Base-by-base conservation (phyloP, 179 eudicot genomes). In the Heliamphora pulchella region DNA sequence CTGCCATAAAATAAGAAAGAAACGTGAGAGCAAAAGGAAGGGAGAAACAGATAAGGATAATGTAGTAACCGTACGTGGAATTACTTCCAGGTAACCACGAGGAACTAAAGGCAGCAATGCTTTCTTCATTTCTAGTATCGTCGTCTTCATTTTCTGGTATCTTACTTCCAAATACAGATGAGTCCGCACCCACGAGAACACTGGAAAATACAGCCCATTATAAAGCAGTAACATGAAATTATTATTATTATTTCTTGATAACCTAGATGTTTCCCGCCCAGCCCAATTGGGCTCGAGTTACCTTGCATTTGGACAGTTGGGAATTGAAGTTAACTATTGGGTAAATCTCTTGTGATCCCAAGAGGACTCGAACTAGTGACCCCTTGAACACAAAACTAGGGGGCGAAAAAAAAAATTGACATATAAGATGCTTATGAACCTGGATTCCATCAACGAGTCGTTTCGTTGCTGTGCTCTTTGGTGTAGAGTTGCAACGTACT, bases 381-480 rank as follows among this genome's bases (percentile, higher is more conserved):
- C n/a, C n/a, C n/a, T n/a, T n/a, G n/a, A n/a, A 59, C 53, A 53
- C 13, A 20, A 70, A 50, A 10, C 3, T 10, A 72, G 4, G 39
- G 54, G 0, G n/a, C 2, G 2, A 31, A 47, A 0, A 46, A 11
- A 10, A 4, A 74, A 53, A 39, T n/a, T 20, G 46, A 71, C 55
- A 64, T 43, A 70, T 57, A 74, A 39, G 78, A 72, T 55, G 44
- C 58, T 14, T 18, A 75, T 70, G 57, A 84, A 96, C 99, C 98
- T 96, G 82, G 99, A 91, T 83, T 87, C 94, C 59, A 51, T 78
- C 72, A 93, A 78, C 2, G 96, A 85, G 71, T 81, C 87, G 20
- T 57, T 91, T 81, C 93, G 90, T 87, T 96, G 89, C 63, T 89
- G 91, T 54, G 97, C 96, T 86, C 85, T 92, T 80, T 85, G 83